Conservation (phyloP, 1,139 yeast species). For the Taiozyma sp. region DNA sequence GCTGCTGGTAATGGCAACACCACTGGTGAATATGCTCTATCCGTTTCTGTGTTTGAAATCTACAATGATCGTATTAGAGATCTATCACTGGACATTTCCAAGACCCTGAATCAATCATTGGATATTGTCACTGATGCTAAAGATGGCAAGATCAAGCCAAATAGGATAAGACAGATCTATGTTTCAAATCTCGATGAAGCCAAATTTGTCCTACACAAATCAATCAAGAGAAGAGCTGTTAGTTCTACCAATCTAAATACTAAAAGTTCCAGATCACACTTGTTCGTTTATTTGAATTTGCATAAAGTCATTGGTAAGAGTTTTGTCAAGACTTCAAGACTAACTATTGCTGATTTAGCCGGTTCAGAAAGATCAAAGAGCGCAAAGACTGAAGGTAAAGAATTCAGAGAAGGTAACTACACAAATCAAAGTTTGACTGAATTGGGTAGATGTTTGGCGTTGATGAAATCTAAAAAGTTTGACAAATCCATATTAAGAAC, state of each 20-base stretch:
- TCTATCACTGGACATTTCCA: slow-evolving; percentile 28
- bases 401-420: slow-evolving; percentile 40
- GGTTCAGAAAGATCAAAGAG: slow-evolving; percentile 43
- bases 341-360: slow-evolving; percentile 44
- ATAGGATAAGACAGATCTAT: slow-evolving; percentile 29
- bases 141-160: slow-evolving; percentile 34
- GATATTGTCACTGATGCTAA: slow-evolving; percentile 31
- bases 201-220: slow-evolving; percentile 21
- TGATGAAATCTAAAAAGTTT: slow-evolving; percentile 29
- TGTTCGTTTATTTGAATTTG: slow-evolving; percentile 31
- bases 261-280: slow-evolving; percentile 32
- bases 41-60: slow-evolving; percentile 39
- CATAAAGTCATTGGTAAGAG: slow-evolving; percentile 17
- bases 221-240: slow-evolving; percentile 23
- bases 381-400: slow-evolving; percentile 37
- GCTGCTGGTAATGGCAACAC: slow-evolving; percentile 5
- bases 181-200: slow-evolving; percentile 27
- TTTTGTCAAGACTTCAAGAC: slow-evolving; percentile 24
- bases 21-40: slow-evolving; percentile 24
- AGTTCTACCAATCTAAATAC: slow-evolving; percentile 18
- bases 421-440: slow-evolving; percentile 40
- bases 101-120: slow-evolving; percentile 26
- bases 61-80: slow-evolving; percentile 36
- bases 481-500: slow-evolving; percentile 37
- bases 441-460: slow-evolving; percentile 40